These are phyloP conservation scores for Pythium chondricola DNA, from an alignment of 352 stramenopile species.

Conservation along the genomic window DNA sequence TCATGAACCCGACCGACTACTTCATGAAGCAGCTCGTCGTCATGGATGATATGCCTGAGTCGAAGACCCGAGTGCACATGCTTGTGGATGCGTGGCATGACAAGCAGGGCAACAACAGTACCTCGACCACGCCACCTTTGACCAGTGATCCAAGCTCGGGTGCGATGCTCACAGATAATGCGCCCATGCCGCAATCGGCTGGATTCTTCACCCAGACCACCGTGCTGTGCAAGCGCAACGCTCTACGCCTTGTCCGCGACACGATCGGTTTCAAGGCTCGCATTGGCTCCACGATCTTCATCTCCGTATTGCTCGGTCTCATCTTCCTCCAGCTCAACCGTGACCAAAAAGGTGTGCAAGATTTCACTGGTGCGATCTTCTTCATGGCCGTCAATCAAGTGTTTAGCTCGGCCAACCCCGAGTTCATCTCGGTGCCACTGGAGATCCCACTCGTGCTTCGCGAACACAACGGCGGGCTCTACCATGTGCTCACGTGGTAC, in stretches of 20 bases:
- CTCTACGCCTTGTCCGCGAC: constrained; percentile 24
- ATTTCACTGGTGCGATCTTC: constrained; percentile 46
- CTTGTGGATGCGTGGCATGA: constrained; percentile 12
- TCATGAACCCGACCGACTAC: constrained; percentile 37
- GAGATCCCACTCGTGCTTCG: constrained; percentile 27
- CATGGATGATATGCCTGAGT: constrained; percentile 14
- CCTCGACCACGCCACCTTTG: neutral
- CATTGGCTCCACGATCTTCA: constrained; percentile 26
- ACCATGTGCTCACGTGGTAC: constrained; percentile 26
- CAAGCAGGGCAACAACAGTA: constrained; percentile 4
- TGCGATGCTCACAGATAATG: neutral
- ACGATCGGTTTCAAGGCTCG: constrained; percentile 27
- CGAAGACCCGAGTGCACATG: constrained; percentile 12
- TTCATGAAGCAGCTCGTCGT: constrained; percentile 29
- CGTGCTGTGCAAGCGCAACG: constrained; percentile 21
- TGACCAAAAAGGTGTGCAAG: constrained; percentile 45
- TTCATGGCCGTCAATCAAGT: constrained; percentile 19
- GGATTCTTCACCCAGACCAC: constrained; percentile 16
- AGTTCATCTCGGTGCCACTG: constrained; percentile 26
- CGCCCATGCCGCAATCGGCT: neutral
- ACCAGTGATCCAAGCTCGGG: neutral
- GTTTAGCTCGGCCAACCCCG: constrained; percentile 24
- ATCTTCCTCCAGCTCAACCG: constrained; percentile 31
- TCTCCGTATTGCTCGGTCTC: constrained; percentile 29
- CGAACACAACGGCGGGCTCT: constrained; percentile 27